phyloP scores from a whole-genome alignment of 441 rosid genomes.

The Metrosideros polymorpha region DNA sequence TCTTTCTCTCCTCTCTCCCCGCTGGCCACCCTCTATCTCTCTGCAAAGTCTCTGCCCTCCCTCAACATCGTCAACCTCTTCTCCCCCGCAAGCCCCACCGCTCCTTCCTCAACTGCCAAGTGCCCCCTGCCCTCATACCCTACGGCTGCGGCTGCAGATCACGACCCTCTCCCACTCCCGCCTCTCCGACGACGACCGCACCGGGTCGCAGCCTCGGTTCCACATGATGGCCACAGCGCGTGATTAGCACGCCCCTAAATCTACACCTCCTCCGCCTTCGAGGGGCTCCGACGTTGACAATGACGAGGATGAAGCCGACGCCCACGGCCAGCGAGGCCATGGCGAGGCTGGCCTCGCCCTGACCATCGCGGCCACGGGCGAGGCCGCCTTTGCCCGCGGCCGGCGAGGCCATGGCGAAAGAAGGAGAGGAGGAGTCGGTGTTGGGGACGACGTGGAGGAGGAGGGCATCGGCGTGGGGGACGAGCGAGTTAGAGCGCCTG shows the following conservation, averaged over 20 bases:
- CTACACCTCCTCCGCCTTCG: constrained; percentile 20
- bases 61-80: neutral
- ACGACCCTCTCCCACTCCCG: neutral
- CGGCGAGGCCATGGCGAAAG: too few species aligned
- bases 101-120: constrained; percentile 38
- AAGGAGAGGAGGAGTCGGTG: too few species aligned
- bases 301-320: neutral
- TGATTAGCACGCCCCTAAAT: constrained; percentile 26
- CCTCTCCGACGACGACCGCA: constrained; percentile 13
- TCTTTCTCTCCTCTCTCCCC: too few species aligned
- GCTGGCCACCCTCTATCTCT: too few species aligned
- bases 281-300: neutral
- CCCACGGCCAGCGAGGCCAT: too few species aligned
- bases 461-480: too few species aligned
- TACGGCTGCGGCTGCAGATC: constrained; percentile 24
- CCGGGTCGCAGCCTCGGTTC: constrained; percentile 17
- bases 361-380: too few species aligned
- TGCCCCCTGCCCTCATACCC: constrained; percentile 26
- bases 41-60: too few species aligned
- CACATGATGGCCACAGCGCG: constrained; percentile 31
- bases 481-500: too few species aligned
- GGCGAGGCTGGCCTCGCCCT: too few species aligned
- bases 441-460: too few species aligned
- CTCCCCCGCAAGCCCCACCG: constrained; percentile 9
- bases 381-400: too few species aligned